A percentile compares a stretch with the other conserved stretches of the same genome.
These are phyloP conservation scores for Melastoma candidum DNA, from an alignment of 441 rosid species.

Conservation along the genomic window DNA sequence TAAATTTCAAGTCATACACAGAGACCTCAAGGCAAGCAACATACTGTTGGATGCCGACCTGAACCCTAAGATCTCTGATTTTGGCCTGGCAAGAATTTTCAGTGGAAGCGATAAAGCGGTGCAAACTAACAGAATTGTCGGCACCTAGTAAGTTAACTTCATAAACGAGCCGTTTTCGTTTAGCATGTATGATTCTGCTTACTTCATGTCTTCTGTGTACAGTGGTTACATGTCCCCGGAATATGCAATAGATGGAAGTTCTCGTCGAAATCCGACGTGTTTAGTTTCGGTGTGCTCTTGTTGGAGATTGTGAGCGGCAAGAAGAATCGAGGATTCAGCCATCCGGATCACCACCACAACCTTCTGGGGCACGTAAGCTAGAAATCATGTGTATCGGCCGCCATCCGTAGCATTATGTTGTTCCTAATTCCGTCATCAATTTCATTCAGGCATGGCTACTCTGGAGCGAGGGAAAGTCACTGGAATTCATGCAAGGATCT, in stretches of 20 bases:
- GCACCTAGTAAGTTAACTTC: constrained; percentile 30
- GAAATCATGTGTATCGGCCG: too few species aligned
- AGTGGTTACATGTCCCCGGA: too few species aligned
- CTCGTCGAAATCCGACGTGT: too few species aligned
- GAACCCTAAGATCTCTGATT: constrained; percentile 37
- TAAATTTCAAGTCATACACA: too few species aligned
- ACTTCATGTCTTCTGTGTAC: not conserved
- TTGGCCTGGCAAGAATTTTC: constrained; percentile 33
- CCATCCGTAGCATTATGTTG: too few species aligned
- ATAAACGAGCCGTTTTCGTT: not conserved
- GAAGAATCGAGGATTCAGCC: too few species aligned
- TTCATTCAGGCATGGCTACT: not conserved
- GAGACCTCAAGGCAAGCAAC: too few species aligned
- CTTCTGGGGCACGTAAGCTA: constrained; percentile 19
- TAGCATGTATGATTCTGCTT: not conserved
- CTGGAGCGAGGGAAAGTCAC: constrained; percentile 17
- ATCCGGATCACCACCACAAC: not conserved
- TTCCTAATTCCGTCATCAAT: constrained; percentile 2
- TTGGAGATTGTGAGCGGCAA: too few species aligned
- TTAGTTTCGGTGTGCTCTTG: too few species aligned
- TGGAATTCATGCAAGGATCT: constrained; percentile 19
- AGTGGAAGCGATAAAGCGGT: constrained; percentile 27
- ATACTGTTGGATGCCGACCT: constrained; percentile 2
- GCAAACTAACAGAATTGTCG: constrained; percentile 32
- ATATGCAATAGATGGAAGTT: too few species aligned